A percentile compares a stretch with the other conserved stretches of the same genome.
Conservation (phyloP, 192 early-diverging fungal genomes). For the Nowakowskiella sp. region DNA sequence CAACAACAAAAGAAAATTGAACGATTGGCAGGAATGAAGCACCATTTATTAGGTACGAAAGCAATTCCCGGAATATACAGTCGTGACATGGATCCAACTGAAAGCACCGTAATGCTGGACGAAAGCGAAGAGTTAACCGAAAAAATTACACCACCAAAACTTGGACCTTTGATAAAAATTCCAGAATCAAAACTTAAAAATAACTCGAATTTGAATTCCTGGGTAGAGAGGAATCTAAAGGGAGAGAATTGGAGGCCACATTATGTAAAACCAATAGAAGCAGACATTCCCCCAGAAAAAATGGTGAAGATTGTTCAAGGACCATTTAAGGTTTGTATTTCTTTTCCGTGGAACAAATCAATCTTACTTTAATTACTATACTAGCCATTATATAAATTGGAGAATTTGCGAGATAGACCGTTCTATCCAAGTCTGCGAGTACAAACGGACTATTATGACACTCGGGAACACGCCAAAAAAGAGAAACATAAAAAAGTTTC, state of each 20-base stretch:
- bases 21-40: slow-evolving; percentile 20
- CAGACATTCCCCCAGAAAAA: not conserved
- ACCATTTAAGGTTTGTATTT: slow-evolving; percentile 34
- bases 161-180: slow-evolving; percentile 21
- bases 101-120: no score
- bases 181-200: slow-evolving; percentile 24
- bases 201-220: slow-evolving; percentile 25
- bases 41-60: slow-evolving; percentile 40
- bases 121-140: not conserved
- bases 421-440: slow-evolving; percentile 32
- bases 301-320: slow-evolving; percentile 29
- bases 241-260: slow-evolving; percentile 11
- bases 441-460: slow-evolving; percentile 31
- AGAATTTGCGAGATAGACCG: slow-evolving; percentile 15
- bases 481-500: slow-evolving; percentile 16
- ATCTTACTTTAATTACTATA: not conserved
- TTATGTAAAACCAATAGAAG: not conserved
- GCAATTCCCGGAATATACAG: slow-evolving; percentile 37
- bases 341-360: no score
- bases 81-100: no score
- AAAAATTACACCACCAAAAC: slow-evolving; percentile 2
- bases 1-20: slow-evolving; percentile 14
- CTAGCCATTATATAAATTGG: slow-evolving; percentile 22
- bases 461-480: slow-evolving; percentile 20
- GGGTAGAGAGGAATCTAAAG: slow-evolving; percentile 25